These are phyloP conservation scores for Tolypocladium ophioglossoides DNA, from an alignment of 2,329 filamentous ascomycete genomes.

Conservation along the genomic window DNA sequence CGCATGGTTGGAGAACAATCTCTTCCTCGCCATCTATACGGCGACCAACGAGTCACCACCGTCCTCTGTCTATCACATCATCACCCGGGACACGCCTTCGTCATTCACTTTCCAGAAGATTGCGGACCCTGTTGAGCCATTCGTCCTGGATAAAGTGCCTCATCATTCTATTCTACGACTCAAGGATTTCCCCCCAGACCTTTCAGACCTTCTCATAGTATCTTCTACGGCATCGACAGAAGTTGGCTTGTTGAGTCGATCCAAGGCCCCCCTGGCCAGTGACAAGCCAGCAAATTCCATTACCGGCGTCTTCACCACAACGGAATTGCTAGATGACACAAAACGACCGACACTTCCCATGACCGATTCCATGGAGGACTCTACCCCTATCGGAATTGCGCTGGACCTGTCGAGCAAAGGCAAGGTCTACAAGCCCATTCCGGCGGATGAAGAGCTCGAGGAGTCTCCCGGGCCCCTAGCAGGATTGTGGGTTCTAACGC, in stretches of 20 bases:
- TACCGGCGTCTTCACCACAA: conserved; percentile 61
- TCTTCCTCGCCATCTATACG: conserved; percentile 78
- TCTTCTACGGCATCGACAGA: conserved; percentile 72
- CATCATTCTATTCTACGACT: conserved; percentile 72
- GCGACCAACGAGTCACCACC: conserved; percentile 45
- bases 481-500: conserved; percentile 73
- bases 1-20: conserved; percentile 77
- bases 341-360: conserved; percentile 67
- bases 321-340: conserved; percentile 62
- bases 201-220: conserved; percentile 74
- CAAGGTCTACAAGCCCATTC: conserved; percentile 67
- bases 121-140: conserved; percentile 63
- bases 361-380: conserved; percentile 45
- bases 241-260: conserved; percentile 66
- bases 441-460: conserved; percentile 63
- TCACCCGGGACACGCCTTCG: conserved; percentile 52
- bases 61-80: conserved; percentile 66
- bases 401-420: conserved; percentile 79
- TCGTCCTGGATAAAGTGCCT: conserved; percentile 53
- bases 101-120: conserved; percentile 65
- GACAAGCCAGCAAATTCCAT: conserved; percentile 49
- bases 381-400: conserved; percentile 70
- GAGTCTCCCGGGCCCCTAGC: conserved; percentile 74
- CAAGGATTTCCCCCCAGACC: conserved; percentile 66
- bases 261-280: conserved; percentile 54